Evolutionary conservation across 495 filamentous ascomycete genomes (phyloP), one percentile per base, ranked within the genome.

Genomic region (Podospora sp.): DNA sequence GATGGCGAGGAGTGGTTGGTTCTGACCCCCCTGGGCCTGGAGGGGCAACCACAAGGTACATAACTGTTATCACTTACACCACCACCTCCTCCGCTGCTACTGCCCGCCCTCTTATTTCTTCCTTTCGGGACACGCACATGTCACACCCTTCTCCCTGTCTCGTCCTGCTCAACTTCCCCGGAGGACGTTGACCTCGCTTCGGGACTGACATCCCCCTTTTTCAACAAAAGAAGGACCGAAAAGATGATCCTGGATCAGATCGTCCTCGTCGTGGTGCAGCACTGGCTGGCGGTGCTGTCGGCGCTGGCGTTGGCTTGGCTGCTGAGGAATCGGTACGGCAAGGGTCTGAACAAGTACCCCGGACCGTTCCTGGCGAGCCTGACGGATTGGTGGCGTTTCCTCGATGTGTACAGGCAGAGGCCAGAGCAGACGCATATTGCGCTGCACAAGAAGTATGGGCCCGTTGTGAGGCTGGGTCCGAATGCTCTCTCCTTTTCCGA

Each of bases 401-500:
- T 83, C 66, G 85, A 92, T 70, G 89, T 90, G 2, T 85, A 85
- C 62, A 78, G 79, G 11, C 81, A 87, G 53, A 81, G 85, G 51
- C 85, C 89, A 16, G 88, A 94, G 65, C 72, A 83, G 57, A 89
- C 89, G 3, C 88, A 91, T 72, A 83, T 88, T 40, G 79, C 75
- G 7, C 79, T 94, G 12, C 91, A 94, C 73, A 82, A 80, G 16
- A 85, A 91, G 75, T 84, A 93, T 76, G 91, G 91, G 14, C 85
- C 89, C 66, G 81, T 93, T 5, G 88, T 93, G 6, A 85, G 90
- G 29, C 75, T 92, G 14, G 88, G 90, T 3, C 91, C 91, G 14
- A 87, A 90, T 66, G 80, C 81, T 0, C 75, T 92, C 24, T 89
- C 89, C 0, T 90, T 92, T 68, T 81, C 85, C 4, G 85, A 91